Percentiles rank a stretch among this genome's conserved stretches.
phyloP scores from a whole-genome alignment of 257 asterid species.

The Solanum appendiculatum region DNA sequence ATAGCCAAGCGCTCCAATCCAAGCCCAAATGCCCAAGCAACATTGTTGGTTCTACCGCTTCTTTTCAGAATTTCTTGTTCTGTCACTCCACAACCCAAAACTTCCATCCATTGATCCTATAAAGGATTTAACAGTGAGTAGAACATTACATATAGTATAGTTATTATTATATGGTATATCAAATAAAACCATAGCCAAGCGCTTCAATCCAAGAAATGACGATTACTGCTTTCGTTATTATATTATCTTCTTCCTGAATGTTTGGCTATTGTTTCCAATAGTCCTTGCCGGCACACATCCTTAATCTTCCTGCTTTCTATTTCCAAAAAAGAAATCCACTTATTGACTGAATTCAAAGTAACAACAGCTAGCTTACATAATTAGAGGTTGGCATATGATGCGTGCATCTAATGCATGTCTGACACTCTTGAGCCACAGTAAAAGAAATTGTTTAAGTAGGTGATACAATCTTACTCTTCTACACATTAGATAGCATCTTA shows the following conservation, averaged over 20 bases:
- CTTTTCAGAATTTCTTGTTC: slow-evolving; percentile 92
- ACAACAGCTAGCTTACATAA: neutral
- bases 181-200: slow-evolving; percentile 83
- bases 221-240: neutral
- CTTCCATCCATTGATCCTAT: slow-evolving; percentile 96
- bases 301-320: neutral
- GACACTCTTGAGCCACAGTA: neutral
- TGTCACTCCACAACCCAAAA: slow-evolving; percentile 95
- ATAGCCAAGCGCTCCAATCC: slow-evolving; percentile 93
- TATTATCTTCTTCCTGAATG: neutral
- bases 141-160: neutral
- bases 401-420: neutral
- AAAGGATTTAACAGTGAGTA: neutral
- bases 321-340: neutral
- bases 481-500: neutral
- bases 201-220: slow-evolving; percentile 68
- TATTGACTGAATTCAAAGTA: neutral
- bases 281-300: neutral
- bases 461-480: neutral
- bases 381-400: neutral
- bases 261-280: neutral
- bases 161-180: slow-evolving; percentile 66
- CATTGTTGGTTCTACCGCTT: slow-evolving; percentile 52
- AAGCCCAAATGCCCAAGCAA: slow-evolving; percentile 99
- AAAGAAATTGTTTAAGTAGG: neutral